phyloP scores from a whole-genome alignment of 139 green algal genomes.

The Volvox africanus region DNA sequence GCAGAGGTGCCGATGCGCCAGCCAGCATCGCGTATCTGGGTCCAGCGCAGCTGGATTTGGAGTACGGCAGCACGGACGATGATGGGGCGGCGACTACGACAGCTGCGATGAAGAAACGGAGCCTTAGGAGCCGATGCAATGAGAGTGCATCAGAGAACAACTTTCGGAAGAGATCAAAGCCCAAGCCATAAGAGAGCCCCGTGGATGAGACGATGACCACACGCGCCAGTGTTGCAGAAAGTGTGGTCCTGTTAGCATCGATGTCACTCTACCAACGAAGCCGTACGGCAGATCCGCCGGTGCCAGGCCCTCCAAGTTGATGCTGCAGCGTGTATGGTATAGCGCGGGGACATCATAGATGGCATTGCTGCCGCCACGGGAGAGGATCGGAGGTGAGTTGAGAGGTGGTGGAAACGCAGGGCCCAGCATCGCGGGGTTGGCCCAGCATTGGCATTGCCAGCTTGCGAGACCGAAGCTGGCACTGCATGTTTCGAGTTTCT shows the following conservation, averaged over 20 bases:
- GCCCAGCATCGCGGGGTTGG: no score
- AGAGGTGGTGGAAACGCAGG: no score
- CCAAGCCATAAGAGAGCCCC: no score
- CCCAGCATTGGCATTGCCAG: no score
- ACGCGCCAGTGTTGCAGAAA: no score
- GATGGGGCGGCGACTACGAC: background rate
- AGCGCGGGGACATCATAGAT: constrained; percentile 10
- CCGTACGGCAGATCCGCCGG: constrained; percentile 3
- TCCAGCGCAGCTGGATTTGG: constrained; percentile 1
- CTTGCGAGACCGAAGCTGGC: no score
- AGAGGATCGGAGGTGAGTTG: no score
- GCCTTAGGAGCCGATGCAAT: no score
- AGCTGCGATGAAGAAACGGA: background rate
- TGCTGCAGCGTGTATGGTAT: background rate
- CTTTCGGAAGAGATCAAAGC: no score
- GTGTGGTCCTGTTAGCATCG: constrained; percentile 20
- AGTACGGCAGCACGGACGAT: constrained; percentile 12
- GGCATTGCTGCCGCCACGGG: background rate
- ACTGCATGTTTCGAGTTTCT: no score
- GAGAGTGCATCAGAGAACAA: no score
- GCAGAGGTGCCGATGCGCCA: background rate
- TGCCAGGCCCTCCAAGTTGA: constrained; percentile 1
- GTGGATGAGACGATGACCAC: no score
- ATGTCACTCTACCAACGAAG: background rate
- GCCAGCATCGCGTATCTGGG: constrained; percentile 28